Conservation (phyloP, 495 filamentous ascomycete species). For the Apodospora peruviana region DNA sequence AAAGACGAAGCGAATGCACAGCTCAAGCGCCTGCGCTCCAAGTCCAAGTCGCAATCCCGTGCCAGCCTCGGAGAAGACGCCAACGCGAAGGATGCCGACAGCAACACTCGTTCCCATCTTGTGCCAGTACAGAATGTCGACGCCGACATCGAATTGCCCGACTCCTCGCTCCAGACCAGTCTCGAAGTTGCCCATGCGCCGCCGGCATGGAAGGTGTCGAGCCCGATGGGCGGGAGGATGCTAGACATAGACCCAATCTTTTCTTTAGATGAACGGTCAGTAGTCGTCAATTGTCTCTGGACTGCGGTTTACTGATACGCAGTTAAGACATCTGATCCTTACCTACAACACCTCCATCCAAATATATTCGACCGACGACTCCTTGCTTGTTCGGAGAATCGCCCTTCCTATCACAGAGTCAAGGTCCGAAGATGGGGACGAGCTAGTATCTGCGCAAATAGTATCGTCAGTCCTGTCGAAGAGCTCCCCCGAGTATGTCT, state of each 20-base stretch:
- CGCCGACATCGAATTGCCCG: slow-evolving; percentile 9
- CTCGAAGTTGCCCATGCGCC: background rate
- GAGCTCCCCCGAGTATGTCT: slow-evolving; percentile 52
- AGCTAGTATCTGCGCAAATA: slow-evolving; percentile 28
- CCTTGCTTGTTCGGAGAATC: slow-evolving; percentile 66
- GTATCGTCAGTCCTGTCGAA: slow-evolving; percentile 56
- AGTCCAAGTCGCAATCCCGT: slow-evolving; percentile 12
- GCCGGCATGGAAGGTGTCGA: slow-evolving; percentile 51
- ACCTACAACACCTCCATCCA: slow-evolving; percentile 58
- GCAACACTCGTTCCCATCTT: background rate
- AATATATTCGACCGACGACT: slow-evolving; percentile 75
- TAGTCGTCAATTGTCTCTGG: background rate
- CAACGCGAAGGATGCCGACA: too few species aligned
- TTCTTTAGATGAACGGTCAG: slow-evolving; percentile 74
- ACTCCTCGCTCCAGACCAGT: slow-evolving; percentile 2
- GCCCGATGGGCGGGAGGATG: slow-evolving; percentile 62
- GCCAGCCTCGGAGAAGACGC: too few species aligned
- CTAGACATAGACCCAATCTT: slow-evolving; percentile 72
- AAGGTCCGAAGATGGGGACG: slow-evolving; percentile 14
- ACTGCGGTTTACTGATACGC: slow-evolving; percentile 21
- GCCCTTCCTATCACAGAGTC: slow-evolving; percentile 24
- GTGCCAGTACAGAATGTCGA: background rate
- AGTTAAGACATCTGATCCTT: slow-evolving; percentile 63
- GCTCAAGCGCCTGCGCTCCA: slow-evolving; percentile 26
- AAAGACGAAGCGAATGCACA: slow-evolving; percentile 22